Conservation (phyloP, 2,329 filamentous ascomycete species). For the Ambrosiella beaveri region DNA sequence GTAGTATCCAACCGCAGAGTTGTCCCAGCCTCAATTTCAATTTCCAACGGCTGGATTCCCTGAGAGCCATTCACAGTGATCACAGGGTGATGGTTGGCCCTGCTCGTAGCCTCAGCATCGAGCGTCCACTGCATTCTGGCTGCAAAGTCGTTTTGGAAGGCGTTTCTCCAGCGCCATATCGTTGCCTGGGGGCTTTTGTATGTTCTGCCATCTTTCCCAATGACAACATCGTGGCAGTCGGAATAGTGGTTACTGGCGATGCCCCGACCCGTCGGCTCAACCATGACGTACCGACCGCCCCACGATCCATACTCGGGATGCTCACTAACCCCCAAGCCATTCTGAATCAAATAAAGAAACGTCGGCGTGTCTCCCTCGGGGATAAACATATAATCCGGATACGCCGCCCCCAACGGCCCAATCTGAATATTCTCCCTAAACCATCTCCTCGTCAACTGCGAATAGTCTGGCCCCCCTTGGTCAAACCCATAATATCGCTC, state of each 20-base stretch:
- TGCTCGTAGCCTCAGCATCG: constrained; percentile 14
- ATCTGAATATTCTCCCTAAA: constrained; percentile 36
- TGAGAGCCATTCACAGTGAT: constrained; percentile 24
- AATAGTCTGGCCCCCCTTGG: constrained; percentile 28
- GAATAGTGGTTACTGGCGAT: constrained; percentile 17
- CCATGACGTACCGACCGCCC: constrained; percentile 28
- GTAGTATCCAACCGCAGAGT: constrained; percentile 28
- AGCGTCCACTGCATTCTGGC: constrained; percentile 25
- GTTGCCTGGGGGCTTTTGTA: constrained; percentile 17
- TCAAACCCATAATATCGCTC: constrained; percentile 16
- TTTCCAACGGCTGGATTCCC: constrained; percentile 21
- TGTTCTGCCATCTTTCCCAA: constrained; percentile 17
- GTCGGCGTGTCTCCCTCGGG: constrained; percentile 36
- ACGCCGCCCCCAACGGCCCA: constrained; percentile 25
- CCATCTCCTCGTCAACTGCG: constrained; percentile 32
- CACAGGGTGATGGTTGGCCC: constrained; percentile 31
- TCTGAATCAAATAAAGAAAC: constrained; percentile 31
- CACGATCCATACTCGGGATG: constrained; percentile 30
- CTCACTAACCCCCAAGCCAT: constrained; percentile 29
- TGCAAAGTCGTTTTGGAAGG: constrained; percentile 26
- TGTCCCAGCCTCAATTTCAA: constrained; percentile 25
- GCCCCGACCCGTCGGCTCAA: neutral
- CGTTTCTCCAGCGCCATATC: constrained; percentile 26
- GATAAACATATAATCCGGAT: constrained; percentile 32
- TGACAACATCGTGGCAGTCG: constrained; percentile 18